Percentiles rank a stretch among this genome's conserved stretches.
These are phyloP conservation scores for Penicillium crustosum DNA, from an alignment of 2,329 filamentous ascomycete genomes.

Conservation along the genomic window DNA sequence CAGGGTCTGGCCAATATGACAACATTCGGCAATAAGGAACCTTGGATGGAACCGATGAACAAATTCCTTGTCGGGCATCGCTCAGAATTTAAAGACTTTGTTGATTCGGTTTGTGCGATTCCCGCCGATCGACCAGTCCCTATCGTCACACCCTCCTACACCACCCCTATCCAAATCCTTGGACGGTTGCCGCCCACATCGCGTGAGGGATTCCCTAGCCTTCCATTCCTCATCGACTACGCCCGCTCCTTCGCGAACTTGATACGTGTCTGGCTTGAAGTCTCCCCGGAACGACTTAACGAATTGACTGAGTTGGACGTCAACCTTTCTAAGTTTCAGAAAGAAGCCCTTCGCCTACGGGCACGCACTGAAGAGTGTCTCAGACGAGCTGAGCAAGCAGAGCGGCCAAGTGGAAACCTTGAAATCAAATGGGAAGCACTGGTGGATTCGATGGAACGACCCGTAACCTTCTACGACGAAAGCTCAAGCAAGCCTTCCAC, in stretches of 20 bases:
- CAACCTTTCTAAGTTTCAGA: constrained; percentile 44
- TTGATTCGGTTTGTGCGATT: constrained; percentile 83
- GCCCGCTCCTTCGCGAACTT: constrained; percentile 80
- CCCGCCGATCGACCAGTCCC: constrained; percentile 67
- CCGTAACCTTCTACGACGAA: constrained; percentile 44
- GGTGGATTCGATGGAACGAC: constrained; percentile 49
- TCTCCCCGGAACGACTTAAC: constrained; percentile 41
- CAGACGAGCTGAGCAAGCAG: constrained; percentile 49
- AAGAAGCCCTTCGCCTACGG: constrained; percentile 43
- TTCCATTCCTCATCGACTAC: constrained; percentile 91
- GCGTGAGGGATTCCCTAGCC: constrained; percentile 85
- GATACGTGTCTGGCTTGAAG: constrained; percentile 59
- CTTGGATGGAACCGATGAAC: constrained; percentile 99
- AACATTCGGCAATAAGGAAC: constrained; percentile 88
- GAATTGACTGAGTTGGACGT: constrained; percentile 41
- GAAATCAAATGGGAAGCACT: constrained; percentile 53
- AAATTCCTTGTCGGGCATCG: constrained; percentile 74
- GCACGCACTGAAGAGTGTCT: constrained; percentile 49
- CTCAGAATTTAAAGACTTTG: constrained; percentile 78
- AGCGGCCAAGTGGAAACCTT: constrained; percentile 47
- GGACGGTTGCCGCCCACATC: constrained; percentile 75
- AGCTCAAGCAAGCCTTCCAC: constrained; percentile 40
- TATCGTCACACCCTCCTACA: constrained; percentile 78
- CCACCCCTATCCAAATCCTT: constrained; percentile 87
- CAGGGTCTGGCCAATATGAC: constrained; percentile 90